These are phyloP conservation scores for Austroboletus festivus DNA, from an alignment of 768 basidiomycete species.

Conservation along the genomic window DNA sequence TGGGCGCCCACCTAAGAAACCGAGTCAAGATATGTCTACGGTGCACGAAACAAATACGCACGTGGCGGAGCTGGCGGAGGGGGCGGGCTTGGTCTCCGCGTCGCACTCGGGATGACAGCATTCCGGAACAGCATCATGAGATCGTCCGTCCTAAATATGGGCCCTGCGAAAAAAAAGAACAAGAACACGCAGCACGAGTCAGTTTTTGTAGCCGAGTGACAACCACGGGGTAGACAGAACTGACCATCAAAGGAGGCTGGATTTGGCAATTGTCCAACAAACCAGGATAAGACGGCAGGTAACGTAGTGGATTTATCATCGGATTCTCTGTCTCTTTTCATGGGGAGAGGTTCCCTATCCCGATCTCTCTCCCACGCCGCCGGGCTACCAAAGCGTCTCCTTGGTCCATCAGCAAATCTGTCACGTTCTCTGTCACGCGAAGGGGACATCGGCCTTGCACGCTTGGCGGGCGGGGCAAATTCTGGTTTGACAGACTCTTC, in stretches of 20 bases:
- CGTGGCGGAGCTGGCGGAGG: slow-evolving; percentile 54
- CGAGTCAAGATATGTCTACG: slow-evolving; percentile 3
- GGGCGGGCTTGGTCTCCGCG: slow-evolving; percentile 50
- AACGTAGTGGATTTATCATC: slow-evolving; percentile 51
- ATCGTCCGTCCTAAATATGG: slow-evolving; percentile 87
- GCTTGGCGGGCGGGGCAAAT: slow-evolving; percentile 37
- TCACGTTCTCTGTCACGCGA: slow-evolving; percentile 50
- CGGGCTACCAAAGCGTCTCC: slow-evolving; percentile 42
- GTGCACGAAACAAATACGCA: slow-evolving; percentile 4
- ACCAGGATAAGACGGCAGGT: slow-evolving; percentile 71
- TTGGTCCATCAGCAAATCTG: slow-evolving; percentile 35
- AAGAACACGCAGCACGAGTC: slow-evolving; percentile 6
- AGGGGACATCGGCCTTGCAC: slow-evolving; percentile 46
- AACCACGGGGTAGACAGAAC: slow-evolving; percentile 25
- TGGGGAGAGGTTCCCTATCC: slow-evolving; percentile 39
- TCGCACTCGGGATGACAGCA: slow-evolving; percentile 71
- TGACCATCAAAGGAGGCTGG: slow-evolving; percentile 79
- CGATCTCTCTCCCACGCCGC: slow-evolving; percentile 43
- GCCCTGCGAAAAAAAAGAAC: slow-evolving; percentile 48
- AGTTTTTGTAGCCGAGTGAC: slow-evolving; percentile 13
- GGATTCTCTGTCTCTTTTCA: slow-evolving; percentile 37
- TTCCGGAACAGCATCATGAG: slow-evolving; percentile 81
- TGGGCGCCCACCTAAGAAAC: slow-evolving; percentile 55
- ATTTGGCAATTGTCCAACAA: slow-evolving; percentile 76
- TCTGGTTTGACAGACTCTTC: slow-evolving; percentile 41